These are phyloP conservation scores for Wolfiporia cocos DNA, from an alignment of 1,284 basidiomycete genomes.

Conservation along the genomic window DNA sequence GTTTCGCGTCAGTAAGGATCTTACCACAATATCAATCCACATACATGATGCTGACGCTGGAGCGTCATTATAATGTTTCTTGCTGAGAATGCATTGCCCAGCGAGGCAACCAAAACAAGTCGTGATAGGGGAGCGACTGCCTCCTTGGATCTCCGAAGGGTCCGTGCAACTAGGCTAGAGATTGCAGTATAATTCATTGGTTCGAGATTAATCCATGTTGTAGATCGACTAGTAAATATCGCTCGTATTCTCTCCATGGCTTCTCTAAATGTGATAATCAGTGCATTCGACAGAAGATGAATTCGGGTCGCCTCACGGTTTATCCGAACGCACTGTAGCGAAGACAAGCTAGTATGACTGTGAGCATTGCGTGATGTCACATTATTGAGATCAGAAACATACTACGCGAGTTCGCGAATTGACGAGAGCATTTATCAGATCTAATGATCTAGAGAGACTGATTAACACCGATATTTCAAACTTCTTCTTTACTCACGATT, in stretches of 20 bases:
- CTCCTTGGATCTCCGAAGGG: conserved; percentile 53
- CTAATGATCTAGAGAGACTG: conserved; percentile 42
- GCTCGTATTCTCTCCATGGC: conserved; percentile 43
- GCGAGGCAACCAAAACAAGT: conserved; percentile 49
- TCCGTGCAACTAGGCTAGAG: conserved; percentile 51
- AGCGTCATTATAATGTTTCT: conserved; percentile 54
- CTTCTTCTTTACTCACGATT: conserved; percentile 47
- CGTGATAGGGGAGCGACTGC: conserved; percentile 47
- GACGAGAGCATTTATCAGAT: conserved; percentile 54
- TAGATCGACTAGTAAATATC: conserved; percentile 52
- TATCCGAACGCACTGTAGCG: conserved; percentile 56
- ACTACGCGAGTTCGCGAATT: conserved; percentile 63
- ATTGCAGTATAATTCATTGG: conserved; percentile 51
- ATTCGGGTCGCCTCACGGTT: conserved; percentile 41
- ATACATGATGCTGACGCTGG: conserved; percentile 49
- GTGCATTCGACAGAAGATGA: too few species aligned
- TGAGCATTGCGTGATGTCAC: neutral
- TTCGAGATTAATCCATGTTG: conserved; percentile 62
- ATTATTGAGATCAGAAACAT: conserved; percentile 1
- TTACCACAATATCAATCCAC: conserved; percentile 11
- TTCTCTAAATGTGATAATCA: conserved; percentile 27
- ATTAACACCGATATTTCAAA: neutral
- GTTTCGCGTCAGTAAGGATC: conserved; percentile 5
- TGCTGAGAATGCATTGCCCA: conserved; percentile 63
- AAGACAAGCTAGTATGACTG: conserved; percentile 48